These are phyloP conservation scores for Suillus spraguei DNA, from an alignment of 768 basidiomycete genomes.

Conservation along the genomic window DNA sequence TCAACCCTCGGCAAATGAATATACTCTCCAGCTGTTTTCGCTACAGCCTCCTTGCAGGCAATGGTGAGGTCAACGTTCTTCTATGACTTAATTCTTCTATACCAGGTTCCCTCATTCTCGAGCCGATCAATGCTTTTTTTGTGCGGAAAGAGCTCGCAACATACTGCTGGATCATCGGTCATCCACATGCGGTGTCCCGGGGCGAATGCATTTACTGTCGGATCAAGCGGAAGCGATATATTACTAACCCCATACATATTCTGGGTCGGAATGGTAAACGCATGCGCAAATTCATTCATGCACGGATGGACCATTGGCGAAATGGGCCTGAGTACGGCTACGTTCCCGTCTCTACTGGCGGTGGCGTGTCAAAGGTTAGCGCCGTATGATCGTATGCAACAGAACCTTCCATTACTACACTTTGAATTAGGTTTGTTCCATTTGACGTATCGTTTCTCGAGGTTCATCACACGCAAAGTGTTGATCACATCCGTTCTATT, in stretches of 20 bases:
- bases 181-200: neutral
- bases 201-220: neutral
- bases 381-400: neutral
- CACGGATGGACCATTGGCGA: neutral
- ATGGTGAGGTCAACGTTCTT: constrained; percentile 7
- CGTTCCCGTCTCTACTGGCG: neutral
- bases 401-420: neutral
- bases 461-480: constrained; percentile 2
- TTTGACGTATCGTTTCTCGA: constrained; percentile 1
- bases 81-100: constrained; percentile 7
- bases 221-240: constrained; percentile 1
- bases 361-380: neutral
- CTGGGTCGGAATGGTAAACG: neutral
- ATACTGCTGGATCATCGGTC: neutral
- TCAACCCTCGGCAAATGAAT: constrained; percentile 6
- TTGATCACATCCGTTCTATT: constrained; percentile 7
- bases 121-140: constrained; percentile 5
- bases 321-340: neutral
- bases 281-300: neutral
- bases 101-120: constrained; percentile 1
- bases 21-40: neutral
- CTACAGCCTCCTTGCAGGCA: constrained; percentile 12
- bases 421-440: constrained; percentile 7
- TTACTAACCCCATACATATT: neutral
- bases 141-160: neutral